Evolutionary conservation across 495 filamentous ascomycete genomes (phyloP).

Genomic region (Saxispiralis lemnorum): DNA sequence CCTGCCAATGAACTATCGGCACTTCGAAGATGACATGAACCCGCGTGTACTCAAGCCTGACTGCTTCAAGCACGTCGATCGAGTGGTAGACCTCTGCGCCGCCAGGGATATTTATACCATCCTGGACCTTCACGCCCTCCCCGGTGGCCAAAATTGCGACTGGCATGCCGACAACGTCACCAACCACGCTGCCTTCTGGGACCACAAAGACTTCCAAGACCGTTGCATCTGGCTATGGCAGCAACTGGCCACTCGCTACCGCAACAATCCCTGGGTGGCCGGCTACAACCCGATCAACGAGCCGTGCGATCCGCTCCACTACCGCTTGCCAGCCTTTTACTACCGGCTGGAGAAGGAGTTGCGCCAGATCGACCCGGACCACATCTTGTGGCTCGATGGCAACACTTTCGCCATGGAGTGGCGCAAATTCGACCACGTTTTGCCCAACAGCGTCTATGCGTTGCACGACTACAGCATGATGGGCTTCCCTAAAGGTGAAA

Average conservation of each 20-base stretch:
- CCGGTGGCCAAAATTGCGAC: slow-evolving; percentile 47
- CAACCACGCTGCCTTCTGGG: slow-evolving; percentile 43
- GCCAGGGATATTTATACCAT: slow-evolving; percentile 35
- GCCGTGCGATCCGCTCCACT: slow-evolving; percentile 40
- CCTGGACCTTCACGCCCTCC: slow-evolving; percentile 41
- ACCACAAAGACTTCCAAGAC: slow-evolving; percentile 44
- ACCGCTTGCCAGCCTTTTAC: slow-evolving; percentile 38
- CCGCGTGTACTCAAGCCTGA: slow-evolving; percentile 37
- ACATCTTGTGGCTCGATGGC: slow-evolving; percentile 47
- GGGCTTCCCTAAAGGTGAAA: slow-evolving; percentile 39
- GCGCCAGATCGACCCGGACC: slow-evolving; percentile 39
- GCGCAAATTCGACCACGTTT: slow-evolving; percentile 26
- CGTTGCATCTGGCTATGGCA: slow-evolving; percentile 43
- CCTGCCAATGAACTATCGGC: slow-evolving; percentile 46
- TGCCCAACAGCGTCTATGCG: slow-evolving; percentile 41
- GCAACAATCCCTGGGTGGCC: slow-evolving; percentile 32
- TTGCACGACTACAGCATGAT: slow-evolving; percentile 43
- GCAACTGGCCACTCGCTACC: slow-evolving; percentile 39
- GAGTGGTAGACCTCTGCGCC: slow-evolving; percentile 40
- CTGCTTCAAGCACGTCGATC: slow-evolving; percentile 43
- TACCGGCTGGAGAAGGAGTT: slow-evolving; percentile 39
- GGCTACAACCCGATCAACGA: slow-evolving; percentile 55
- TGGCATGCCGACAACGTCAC: slow-evolving; percentile 45
- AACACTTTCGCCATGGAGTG: slow-evolving; percentile 48
- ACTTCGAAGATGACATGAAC: slow-evolving; percentile 48